Percentiles rank a stretch among this genome's conserved stretches.
Evolutionary conservation across 345 rosid species (phyloP).

Genomic region (Noccaea bulbosa): DNA sequence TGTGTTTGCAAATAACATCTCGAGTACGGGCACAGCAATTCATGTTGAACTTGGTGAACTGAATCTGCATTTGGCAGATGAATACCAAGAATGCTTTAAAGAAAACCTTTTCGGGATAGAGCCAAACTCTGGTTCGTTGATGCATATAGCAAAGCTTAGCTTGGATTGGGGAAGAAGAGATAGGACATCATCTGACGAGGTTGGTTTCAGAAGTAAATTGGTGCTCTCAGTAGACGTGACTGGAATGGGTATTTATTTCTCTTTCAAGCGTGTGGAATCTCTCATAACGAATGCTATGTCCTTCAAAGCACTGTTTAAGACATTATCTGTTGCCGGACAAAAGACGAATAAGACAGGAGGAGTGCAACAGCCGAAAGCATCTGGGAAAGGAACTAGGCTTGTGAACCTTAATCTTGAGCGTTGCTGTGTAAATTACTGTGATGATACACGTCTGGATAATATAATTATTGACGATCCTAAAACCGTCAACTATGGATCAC

Average conservation of each 20-base stretch:
- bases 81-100: slow-evolving; percentile 87
- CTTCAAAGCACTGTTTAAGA: slow-evolving; percentile 68
- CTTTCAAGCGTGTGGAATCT: slow-evolving; percentile 77
- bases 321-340: slow-evolving; percentile 56
- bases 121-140: slow-evolving; percentile 85
- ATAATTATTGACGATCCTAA: slow-evolving; percentile 79
- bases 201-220: slow-evolving; percentile 62
- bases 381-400: slow-evolving; percentile 84
- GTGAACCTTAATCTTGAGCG: slow-evolving; percentile 78
- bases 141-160: slow-evolving; percentile 89
- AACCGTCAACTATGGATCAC: slow-evolving; percentile 97
- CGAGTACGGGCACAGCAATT: slow-evolving; percentile 68
- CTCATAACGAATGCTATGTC: slow-evolving; percentile 72
- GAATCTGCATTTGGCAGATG: slow-evolving; percentile 91
- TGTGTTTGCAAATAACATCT: slow-evolving; percentile 87
- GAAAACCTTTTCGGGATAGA: slow-evolving; percentile 85
- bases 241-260: slow-evolving; percentile 75
- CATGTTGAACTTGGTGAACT: slow-evolving; percentile 97
- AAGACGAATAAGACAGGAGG: slow-evolving; percentile 53
- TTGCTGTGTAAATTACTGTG: slow-evolving; percentile 73
- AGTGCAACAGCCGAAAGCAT: slow-evolving; percentile 57
- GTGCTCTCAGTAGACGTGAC: slow-evolving; percentile 86
- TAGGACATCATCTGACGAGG: slow-evolving; percentile 64
- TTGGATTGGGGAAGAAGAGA: slow-evolving; percentile 94
- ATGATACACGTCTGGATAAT: slow-evolving; percentile 71